These are phyloP conservation scores for Leccinum obscurum DNA, from an alignment of 768 basidiomycete genomes.

Conservation along the genomic window DNA sequence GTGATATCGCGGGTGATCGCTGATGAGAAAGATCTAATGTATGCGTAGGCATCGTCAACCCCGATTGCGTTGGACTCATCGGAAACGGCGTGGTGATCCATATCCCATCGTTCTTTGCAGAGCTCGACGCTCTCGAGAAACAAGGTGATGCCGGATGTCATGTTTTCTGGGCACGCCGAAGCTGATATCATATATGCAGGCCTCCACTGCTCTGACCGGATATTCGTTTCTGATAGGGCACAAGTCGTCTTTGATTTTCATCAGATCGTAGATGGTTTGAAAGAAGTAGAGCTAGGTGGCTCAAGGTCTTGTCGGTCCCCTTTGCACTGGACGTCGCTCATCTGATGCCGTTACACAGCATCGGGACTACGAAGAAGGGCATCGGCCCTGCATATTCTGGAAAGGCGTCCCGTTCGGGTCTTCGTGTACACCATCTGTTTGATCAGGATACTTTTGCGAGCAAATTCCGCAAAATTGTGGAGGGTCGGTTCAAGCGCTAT, in stretches of 20 bases:
- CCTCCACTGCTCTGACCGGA: constrained; percentile 76
- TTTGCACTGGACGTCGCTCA: background rate
- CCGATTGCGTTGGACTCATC: constrained; percentile 80
- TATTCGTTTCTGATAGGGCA: constrained; percentile 94
- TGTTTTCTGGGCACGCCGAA: background rate
- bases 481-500: constrained; percentile 97
- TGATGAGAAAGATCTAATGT: background rate
- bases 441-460: constrained; percentile 79
- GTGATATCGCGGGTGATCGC: background rate
- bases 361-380: constrained; percentile 97
- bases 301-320: constrained; percentile 51
- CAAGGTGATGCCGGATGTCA: constrained; percentile 57
- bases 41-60: constrained; percentile 22
- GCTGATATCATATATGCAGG: constrained; percentile 46
- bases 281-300: constrained; percentile 95
- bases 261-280: constrained; percentile 98
- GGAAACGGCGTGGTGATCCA: constrained; percentile 97
- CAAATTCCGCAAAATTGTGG: constrained; percentile 95
- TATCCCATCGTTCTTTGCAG: constrained; percentile 90
- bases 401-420: constrained; percentile 94
- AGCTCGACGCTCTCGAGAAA: constrained; percentile 80
- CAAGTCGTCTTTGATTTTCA: constrained; percentile 99
- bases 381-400: constrained; percentile 99
- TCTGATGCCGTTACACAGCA: constrained; percentile 45
- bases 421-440: constrained; percentile 96